Percentiles rank a stretch among this genome's conserved stretches.
phyloP scores from a whole-genome alignment of 1,284 basidiomycete genomes.

The Gastroboletus turbinatus region DNA sequence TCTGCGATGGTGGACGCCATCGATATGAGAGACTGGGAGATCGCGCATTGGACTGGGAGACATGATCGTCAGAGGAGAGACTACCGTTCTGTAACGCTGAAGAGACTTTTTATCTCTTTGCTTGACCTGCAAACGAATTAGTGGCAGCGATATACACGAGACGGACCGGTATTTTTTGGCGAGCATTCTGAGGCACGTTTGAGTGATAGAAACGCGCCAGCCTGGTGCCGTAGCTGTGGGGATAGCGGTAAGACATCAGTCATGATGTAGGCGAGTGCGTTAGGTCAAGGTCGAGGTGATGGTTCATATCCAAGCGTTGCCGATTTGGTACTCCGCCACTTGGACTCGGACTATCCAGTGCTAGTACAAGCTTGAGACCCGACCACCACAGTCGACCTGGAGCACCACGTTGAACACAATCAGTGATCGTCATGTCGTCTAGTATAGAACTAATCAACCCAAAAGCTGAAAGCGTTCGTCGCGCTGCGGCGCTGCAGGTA shows the following conservation, averaged over 20 bases:
- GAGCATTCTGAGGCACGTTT: slow-evolving; percentile 29
- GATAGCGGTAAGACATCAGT: slow-evolving; percentile 25
- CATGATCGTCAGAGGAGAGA: slow-evolving; percentile 10
- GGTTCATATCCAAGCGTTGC: slow-evolving; percentile 34
- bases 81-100: slow-evolving; percentile 13
- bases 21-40: slow-evolving; percentile 8
- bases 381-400: slow-evolving; percentile 22
- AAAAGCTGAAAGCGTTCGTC: slow-evolving; percentile 91
- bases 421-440: slow-evolving; percentile 58
- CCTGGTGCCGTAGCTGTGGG: slow-evolving; percentile 38
- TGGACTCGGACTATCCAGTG: background rate
- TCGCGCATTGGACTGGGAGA: slow-evolving; percentile 12
- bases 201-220: slow-evolving; percentile 33
- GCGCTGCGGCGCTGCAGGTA: slow-evolving; percentile 93
- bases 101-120: slow-evolving; percentile 14
- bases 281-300: slow-evolving; percentile 32
- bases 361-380: slow-evolving; percentile 3
- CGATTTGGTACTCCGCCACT: slow-evolving; percentile 34
- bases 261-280: slow-evolving; percentile 25
- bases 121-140: slow-evolving; percentile 16
- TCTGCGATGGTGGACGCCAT: slow-evolving; percentile 17
- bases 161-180: slow-evolving; percentile 22
- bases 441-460: slow-evolving; percentile 94
- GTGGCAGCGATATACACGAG: slow-evolving; percentile 31
- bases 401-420: slow-evolving; percentile 24